Conservation (phyloP, 495 filamentous ascomycete genomes). For the Xylaria intraflava region DNA sequence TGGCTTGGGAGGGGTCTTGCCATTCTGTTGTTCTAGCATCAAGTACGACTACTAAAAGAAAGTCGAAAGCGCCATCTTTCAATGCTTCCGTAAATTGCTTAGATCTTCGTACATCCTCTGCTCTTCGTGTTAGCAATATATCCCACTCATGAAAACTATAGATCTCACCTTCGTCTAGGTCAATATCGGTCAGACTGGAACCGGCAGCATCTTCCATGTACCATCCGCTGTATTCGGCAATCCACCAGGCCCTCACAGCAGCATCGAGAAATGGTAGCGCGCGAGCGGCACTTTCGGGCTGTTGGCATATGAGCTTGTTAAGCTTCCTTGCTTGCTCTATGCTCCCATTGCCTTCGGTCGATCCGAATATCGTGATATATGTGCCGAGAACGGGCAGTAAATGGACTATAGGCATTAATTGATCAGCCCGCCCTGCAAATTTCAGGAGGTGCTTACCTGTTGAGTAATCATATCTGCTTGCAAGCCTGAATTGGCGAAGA, state of each 20-base stretch:
- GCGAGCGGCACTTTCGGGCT: conserved; percentile 61
- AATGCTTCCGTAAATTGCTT: conserved; percentile 68
- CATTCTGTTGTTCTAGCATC: conserved; percentile 65
- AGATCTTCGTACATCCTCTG: conserved; percentile 60
- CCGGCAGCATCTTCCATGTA: conserved; percentile 63
- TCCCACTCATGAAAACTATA: not conserved
- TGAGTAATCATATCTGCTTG: conserved; percentile 29
- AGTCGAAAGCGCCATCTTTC: conserved; percentile 86
- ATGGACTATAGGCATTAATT: conserved; percentile 52
- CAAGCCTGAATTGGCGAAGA: conserved; percentile 53
- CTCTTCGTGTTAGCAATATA: conserved; percentile 15
- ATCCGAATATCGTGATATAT: conserved; percentile 68
- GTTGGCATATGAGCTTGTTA: conserved; percentile 57
- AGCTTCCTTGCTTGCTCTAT: conserved; percentile 61
- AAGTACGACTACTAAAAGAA: conserved; percentile 75
- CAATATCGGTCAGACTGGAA: conserved; percentile 45
- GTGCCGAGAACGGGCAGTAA: conserved; percentile 68
- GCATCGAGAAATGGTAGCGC: conserved; percentile 66
- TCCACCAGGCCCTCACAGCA: conserved; percentile 70
- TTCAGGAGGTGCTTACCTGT: conserved; percentile 14
- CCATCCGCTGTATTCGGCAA: conserved; percentile 85
- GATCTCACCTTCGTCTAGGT: conserved; percentile 39
- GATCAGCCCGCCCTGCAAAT: not conserved
- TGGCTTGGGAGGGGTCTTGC: conserved; percentile 71
- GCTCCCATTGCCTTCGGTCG: conserved; percentile 53